Percentiles rank a stretch among this genome's conserved stretches.
Evolutionary conservation across 345 rosid genomes (phyloP).

Genomic region (Streptanthus diversifolius): DNA sequence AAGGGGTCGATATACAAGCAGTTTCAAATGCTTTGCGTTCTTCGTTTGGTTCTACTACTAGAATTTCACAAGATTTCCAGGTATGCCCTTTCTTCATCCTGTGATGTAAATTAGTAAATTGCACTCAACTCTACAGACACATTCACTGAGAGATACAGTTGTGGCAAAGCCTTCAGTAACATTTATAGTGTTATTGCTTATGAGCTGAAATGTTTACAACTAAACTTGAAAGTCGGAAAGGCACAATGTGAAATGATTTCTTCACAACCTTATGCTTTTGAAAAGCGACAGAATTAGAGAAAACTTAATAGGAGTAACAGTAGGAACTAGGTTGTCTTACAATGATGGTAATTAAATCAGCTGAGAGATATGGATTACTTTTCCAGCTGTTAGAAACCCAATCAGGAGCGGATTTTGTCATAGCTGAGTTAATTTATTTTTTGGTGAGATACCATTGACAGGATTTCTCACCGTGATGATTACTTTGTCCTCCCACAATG

Average conservation of each 20-base stretch:
- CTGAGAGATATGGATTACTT: not conserved
- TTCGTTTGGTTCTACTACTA: slow-evolving; percentile 66
- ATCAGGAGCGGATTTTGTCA: not conserved
- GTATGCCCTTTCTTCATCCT: slow-evolving; percentile 36
- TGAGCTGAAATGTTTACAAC: not conserved
- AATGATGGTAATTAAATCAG: not conserved
- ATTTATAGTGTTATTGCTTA: not conserved
- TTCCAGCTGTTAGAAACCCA: not conserved
- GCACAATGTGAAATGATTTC: not conserved
- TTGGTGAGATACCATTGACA: not conserved
- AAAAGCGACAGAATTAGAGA: not conserved
- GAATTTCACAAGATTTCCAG: slow-evolving; percentile 91
- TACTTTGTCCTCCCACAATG: not conserved
- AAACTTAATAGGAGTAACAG: not conserved
- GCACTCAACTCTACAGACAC: not conserved
- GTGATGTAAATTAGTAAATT: not conserved
- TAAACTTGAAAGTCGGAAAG: not conserved
- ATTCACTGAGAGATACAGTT: not conserved
- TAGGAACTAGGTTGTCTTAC: not conserved
- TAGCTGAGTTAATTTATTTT: not conserved
- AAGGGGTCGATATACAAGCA: slow-evolving; percentile 71
- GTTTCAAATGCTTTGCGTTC: slow-evolving; percentile 74
- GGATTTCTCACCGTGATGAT: not conserved
- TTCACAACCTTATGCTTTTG: not conserved
- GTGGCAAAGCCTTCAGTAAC: not conserved